Evolutionary conservation across 1,139 yeast genomes (phyloP).

Genomic region (Zhuliangozyma blackwelliae): DNA sequence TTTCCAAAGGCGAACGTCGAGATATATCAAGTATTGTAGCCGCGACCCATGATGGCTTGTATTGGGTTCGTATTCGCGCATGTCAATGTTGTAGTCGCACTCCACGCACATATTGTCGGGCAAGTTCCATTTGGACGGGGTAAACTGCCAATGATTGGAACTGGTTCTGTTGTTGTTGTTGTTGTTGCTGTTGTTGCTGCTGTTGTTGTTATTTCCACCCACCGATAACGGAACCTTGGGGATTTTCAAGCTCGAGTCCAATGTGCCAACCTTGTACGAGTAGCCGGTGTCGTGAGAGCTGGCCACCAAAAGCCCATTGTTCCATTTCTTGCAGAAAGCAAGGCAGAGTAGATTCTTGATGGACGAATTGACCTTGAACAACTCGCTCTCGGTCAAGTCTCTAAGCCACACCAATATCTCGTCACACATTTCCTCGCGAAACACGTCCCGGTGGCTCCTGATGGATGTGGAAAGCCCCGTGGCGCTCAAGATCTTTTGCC

Average conservation of each 20-base stretch:
- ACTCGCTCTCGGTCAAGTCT: constrained; percentile 53
- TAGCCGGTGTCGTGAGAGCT: constrained; percentile 10
- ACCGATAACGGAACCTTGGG: constrained; percentile 24
- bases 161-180: background rate
- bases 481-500: constrained; percentile 50
- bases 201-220: constrained; percentile 9
- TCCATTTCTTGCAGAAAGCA: constrained; percentile 54
- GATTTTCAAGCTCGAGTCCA: constrained; percentile 28
- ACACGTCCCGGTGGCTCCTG: constrained; percentile 62
- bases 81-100: constrained; percentile 41
- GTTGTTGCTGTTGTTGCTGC: background rate
- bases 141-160: constrained; percentile 33
- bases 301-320: constrained; percentile 33
- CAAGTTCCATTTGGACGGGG: constrained; percentile 39
- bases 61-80: constrained; percentile 22
- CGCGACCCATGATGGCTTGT: constrained; percentile 57
- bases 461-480: constrained; percentile 69
- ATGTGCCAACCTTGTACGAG: constrained; percentile 27
- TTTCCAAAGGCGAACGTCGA: constrained; percentile 74
- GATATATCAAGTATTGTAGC: constrained; percentile 67
- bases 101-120: constrained; percentile 37
- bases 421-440: constrained; percentile 79
- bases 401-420: constrained; percentile 64
- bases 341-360: constrained; percentile 52
- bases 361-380: constrained; percentile 46